phyloP scores from a whole-genome alignment of 2,329 filamentous ascomycete genomes.

The Zymoseptoria tritici region DNA sequence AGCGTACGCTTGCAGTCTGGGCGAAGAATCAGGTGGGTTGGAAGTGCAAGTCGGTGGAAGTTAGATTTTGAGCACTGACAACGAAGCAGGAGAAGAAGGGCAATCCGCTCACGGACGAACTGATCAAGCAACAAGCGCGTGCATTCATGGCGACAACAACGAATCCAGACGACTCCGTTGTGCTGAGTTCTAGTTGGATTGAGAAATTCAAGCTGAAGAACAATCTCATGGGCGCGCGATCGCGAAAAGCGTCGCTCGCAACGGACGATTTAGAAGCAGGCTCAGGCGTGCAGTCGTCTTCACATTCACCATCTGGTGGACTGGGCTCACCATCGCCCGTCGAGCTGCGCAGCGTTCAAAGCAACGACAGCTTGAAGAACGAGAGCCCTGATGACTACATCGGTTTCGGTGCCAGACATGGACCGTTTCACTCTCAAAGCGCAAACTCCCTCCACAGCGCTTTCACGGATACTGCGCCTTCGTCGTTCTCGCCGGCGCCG shows the following conservation, averaged over 20 bases:
- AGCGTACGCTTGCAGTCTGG: constrained; percentile 83
- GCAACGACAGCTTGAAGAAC: constrained; percentile 60
- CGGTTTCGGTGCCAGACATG: constrained; percentile 54
- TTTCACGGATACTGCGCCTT: constrained; percentile 58
- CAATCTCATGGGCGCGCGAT: constrained; percentile 49
- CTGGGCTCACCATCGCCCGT: constrained; percentile 62
- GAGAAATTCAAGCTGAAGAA: constrained; percentile 95
- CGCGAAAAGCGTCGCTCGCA: constrained; percentile 47
- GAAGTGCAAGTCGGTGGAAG: not conserved
- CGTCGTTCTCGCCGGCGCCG: constrained; percentile 60
- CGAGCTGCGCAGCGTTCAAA: constrained; percentile 54
- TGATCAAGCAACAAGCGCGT: constrained; percentile 75
- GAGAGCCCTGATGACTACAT: constrained; percentile 51
- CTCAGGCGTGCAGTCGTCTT: constrained; percentile 50
- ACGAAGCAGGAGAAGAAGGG: constrained; percentile 61
- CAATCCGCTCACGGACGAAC: constrained; percentile 64
- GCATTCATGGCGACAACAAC: constrained; percentile 63
- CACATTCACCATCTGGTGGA: constrained; percentile 53
- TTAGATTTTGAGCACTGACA: not conserved
- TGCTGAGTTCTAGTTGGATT: constrained; percentile 71
- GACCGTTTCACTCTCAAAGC: constrained; percentile 58
- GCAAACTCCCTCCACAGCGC: constrained; percentile 60
- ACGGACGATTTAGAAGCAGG: constrained; percentile 62
- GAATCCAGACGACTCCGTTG: constrained; percentile 63
- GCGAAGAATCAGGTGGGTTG: constrained; percentile 55